A percentile compares a stretch with the other conserved stretches of the same genome.
Evolutionary conservation across 1,284 basidiomycete genomes (phyloP).

Genomic region (Cutaneotrichosporon mucoides): DNA sequence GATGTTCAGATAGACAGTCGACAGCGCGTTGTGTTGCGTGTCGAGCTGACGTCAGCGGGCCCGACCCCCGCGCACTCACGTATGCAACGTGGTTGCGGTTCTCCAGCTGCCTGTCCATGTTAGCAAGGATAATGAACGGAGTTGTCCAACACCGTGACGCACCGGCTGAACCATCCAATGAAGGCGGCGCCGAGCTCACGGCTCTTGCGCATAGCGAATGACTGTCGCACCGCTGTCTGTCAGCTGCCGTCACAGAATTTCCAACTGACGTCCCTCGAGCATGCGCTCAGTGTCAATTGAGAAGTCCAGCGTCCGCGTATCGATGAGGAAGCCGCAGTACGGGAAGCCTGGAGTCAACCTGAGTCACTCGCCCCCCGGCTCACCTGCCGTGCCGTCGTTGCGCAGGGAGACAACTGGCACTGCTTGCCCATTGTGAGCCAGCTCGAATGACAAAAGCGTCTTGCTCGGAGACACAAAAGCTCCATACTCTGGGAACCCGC

Average conservation of each 20-base stretch:
- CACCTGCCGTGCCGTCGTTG: conserved; percentile 15
- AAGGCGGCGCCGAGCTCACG: conserved; percentile 35
- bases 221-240: conserved; percentile 41
- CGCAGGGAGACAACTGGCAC: conserved; percentile 18
- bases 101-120: conserved; percentile 38
- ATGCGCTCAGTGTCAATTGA: conserved; percentile 67
- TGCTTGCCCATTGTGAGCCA: conserved; percentile 22
- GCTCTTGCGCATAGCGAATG: conserved; percentile 39
- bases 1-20: conserved; percentile 70
- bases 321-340: conserved; percentile 81
- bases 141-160: too few species aligned
- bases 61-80: conserved; percentile 30
- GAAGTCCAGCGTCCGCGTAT: conserved; percentile 69
- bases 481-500: conserved; percentile 86
- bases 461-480: conserved; percentile 85
- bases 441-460: conserved; percentile 60
- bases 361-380: not conserved
- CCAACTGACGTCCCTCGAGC: conserved; percentile 56
- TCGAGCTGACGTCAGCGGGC: conserved; percentile 56
- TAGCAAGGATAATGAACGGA: not conserved
- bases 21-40: conserved; percentile 61
- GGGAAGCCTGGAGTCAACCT: conserved; percentile 62
- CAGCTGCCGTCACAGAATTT: not conserved
- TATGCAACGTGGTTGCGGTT: conserved; percentile 48
- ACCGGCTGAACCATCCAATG: conserved; percentile 44